Percentiles rank a stretch among this genome's conserved stretches.
phyloP scores from a whole-genome alignment of 495 filamentous ascomycete species.

The Oleoguttula mirabilis region DNA sequence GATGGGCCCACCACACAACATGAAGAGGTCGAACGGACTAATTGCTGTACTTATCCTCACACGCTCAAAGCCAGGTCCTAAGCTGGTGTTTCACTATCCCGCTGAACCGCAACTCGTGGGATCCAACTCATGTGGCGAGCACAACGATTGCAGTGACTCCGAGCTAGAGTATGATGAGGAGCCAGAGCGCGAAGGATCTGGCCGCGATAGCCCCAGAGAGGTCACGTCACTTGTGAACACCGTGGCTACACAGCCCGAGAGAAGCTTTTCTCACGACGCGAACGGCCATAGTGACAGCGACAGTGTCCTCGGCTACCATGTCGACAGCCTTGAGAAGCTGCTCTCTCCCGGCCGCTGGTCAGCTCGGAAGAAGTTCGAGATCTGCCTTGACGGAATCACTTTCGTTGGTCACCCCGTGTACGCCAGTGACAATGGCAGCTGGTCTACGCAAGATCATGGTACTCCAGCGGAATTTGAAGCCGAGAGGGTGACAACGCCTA shows the following conservation, averaged over 20 bases:
- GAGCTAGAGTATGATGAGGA: no score
- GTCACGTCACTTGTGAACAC: no score
- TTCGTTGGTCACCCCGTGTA: conserved; percentile 85
- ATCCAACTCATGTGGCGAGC: no score
- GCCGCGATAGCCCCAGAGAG: background rate
- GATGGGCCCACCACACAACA: background rate
- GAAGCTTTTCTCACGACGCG: background rate
- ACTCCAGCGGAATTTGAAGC: background rate
- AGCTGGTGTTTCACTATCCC: conserved; percentile 18
- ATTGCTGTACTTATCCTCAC: conserved; percentile 14
- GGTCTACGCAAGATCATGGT: conserved; percentile 35
- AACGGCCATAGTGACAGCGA: conserved; percentile 47
- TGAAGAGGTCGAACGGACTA: no score
- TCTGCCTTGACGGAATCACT: conserved; percentile 69
- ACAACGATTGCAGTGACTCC: no score
- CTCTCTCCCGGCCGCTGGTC: conserved; percentile 67
- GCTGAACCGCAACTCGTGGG: background rate
- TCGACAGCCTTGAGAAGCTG: conserved; percentile 69
- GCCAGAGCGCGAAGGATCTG: no score
- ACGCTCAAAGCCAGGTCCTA: conserved; percentile 11
- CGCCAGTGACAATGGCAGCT: conserved; percentile 70
- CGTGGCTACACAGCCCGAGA: no score
- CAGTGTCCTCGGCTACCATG: conserved; percentile 60
- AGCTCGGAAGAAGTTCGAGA: conserved; percentile 77
- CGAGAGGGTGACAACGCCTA: background rate